Evolutionary conservation across 257 asterid genomes (phyloP).

Genomic region (Capsicum chinense): DNA sequence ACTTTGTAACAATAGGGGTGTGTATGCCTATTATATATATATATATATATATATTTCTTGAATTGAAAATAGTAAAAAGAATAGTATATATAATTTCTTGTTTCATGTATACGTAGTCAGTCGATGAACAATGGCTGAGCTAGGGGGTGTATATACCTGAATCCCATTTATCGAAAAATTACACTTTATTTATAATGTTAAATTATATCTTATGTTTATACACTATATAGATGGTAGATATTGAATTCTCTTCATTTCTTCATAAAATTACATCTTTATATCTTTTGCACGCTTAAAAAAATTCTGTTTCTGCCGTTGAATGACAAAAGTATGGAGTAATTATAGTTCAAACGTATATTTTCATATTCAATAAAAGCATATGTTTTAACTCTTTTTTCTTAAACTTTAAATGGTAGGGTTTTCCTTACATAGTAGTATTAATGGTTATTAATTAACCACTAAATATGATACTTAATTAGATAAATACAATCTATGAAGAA

Average conservation of each 20-base stretch:
- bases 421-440: not conserved
- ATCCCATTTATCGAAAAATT: not conserved
- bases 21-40: not conserved
- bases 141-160: not conserved
- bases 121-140: not conserved
- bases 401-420: not conserved
- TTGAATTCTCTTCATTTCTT: not conserved
- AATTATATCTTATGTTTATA: no score
- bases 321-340: not conserved
- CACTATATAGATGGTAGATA: not conserved
- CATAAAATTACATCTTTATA: not conserved
- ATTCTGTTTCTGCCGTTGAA: not conserved
- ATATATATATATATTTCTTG: not conserved
- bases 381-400: not conserved
- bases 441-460: not conserved
- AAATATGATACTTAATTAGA: not conserved
- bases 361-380: constrained; percentile 11
- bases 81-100: not conserved
- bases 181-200: no score
- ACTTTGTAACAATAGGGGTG: not conserved
- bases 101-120: not conserved
- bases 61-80: not conserved
- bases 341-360: not conserved
- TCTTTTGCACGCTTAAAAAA: not conserved
- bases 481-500: not conserved